Evolutionary conservation across 2,329 filamentous ascomycete species (phyloP), one percentile per base, ranked within the genome.

Genomic region (Fusarium euwallaceae): DNA sequence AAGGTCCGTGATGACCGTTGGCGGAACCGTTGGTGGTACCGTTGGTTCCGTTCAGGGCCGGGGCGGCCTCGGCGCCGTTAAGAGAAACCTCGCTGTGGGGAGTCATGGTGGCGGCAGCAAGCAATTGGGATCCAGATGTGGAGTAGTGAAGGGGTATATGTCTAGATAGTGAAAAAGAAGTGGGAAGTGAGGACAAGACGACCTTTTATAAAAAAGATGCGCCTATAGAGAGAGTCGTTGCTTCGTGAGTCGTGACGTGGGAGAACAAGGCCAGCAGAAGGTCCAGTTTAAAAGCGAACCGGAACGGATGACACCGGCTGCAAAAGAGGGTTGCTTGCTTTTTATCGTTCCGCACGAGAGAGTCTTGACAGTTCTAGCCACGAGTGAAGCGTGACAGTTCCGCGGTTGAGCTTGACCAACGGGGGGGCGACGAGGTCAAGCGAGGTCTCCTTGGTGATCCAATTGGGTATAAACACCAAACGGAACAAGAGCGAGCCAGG

Each of bases 41-140:
- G 61, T 74, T 78, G 66, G 65, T 68, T 71, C 76, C 74, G 61
- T 74, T 74, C 51, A 69, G 71, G 65, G 66, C 70, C 43, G 68
- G 71, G 69, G 61, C 71, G 69, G 61, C 69, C 66, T 80, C 79
- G 45, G 70, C 72, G 73, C 80, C 76, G 61, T 76, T 77, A 64
- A 81, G 73, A 56, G 76, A 73, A 58, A 81, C 69, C 56, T 83
- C 82, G 71, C 81, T 81, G 69, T 83, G 82, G 64, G 82, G 81
- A 53, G 82, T 79, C 82, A 84, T 84, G 64, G 62, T 79, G 73
- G 56, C 60, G 62, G 48, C 17, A 53, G 41, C 36, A 39, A 39
- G n/a, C 24, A 69, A 58, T 59, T 55, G 53, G 61, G 60, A 69
- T 66, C 67, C 32, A 56, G 64, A 41, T 34, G 37, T 45, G 36